Evolutionary conservation across 768 basidiomycete species (phyloP), one percentile per base, ranked within the genome.

Genomic region (Hypsizygus marmoreus): DNA sequence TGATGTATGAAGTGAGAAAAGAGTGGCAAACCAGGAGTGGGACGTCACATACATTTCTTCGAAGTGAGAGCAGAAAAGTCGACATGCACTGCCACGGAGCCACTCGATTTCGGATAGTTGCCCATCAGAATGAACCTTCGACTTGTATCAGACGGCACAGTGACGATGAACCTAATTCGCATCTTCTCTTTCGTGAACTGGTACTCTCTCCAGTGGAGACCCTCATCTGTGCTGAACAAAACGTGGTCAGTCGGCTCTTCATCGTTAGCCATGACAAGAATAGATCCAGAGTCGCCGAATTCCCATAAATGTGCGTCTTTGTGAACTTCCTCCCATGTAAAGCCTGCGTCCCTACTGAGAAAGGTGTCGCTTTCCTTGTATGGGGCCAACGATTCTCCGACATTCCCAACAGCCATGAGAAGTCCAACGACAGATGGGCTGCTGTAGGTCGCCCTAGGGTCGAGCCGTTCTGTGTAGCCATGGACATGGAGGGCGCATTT

Each of bases 301-400:
- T 95, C 94, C 93, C 92, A 99, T 29, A 97, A 75, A 61, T 98
- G 89, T 0, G 97, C 95, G 54, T 95, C 95, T 63, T 99, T 99
- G 73, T 94, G 94, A 0, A 99, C 87, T 69, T 99, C 97, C 62
- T 97, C 84, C 97, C 97, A 99, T 0, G 91, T 93, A 68, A 97
- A 97, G 7, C 97, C 97, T 2, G 84, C 97, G 56, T 99, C 92
- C 4, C 97, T 91, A 45, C 91, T 92, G 31, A 98, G 77, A 85
- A 97, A 98, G 2, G 94, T 97, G 63, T 98, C 95, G 49, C 86
- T 84, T 23, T 97, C 88, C 3, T 73, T 77, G 69, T 99, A 99
- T 0, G 83, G 71, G 0, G 80, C 83, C 2, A 99, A 80, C 1
- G 70, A 61, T 51, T 92, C 87, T 30, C 97, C 97, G 11, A 99